These are phyloP conservation scores for Curvularia lunata DNA, from an alignment of 2,329 filamentous ascomycete species.

Conservation along the genomic window DNA sequence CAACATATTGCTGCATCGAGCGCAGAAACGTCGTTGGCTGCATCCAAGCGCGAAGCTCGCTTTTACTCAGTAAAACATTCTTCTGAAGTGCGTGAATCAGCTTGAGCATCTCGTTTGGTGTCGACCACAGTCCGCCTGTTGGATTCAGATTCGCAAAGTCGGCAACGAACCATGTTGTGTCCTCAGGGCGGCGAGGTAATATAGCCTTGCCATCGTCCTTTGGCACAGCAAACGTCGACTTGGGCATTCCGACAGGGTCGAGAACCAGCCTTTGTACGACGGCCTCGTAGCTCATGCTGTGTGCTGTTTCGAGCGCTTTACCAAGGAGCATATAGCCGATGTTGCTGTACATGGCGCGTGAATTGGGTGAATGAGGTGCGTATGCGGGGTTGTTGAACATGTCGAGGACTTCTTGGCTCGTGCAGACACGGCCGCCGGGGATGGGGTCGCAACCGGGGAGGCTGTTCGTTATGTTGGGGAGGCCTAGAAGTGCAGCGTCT, in stretches of 20 bases:
- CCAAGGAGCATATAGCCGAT: slow-evolving; percentile 36
- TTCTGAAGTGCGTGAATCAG: slow-evolving; percentile 29
- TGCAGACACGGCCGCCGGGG: slow-evolving; percentile 29
- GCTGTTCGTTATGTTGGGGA: slow-evolving; percentile 23
- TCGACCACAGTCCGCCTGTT: slow-evolving; percentile 37
- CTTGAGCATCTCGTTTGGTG: slow-evolving; percentile 29
- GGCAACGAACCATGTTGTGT: slow-evolving; percentile 27
- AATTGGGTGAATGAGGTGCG: slow-evolving; percentile 23
- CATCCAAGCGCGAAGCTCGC: slow-evolving; percentile 30
- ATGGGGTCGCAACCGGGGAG: slow-evolving; percentile 34
- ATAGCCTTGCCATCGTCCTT: slow-evolving; percentile 21
- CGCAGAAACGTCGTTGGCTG: slow-evolving; percentile 28
- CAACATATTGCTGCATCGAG: slow-evolving; percentile 32
- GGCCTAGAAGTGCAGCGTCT: slow-evolving; percentile 21
- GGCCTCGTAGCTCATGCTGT: slow-evolving; percentile 28
- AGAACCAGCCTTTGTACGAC: slow-evolving; percentile 32
- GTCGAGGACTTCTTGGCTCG: slow-evolving; percentile 24
- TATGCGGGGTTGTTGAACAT: slow-evolving; percentile 34
- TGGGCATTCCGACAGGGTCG: slow-evolving; percentile 24
- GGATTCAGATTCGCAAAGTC: slow-evolving; percentile 37
- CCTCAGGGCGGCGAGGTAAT: slow-evolving; percentile 22
- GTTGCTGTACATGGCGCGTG: slow-evolving; percentile 31
- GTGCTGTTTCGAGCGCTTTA: slow-evolving; percentile 27
- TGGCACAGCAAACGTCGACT: slow-evolving; percentile 25
- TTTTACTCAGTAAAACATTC: slow-evolving; percentile 22